A percentile compares a stretch with the other conserved stretches of the same genome.
phyloP scores from a whole-genome alignment of 1,284 basidiomycete species.

The Apiotrichum gamsii region DNA sequence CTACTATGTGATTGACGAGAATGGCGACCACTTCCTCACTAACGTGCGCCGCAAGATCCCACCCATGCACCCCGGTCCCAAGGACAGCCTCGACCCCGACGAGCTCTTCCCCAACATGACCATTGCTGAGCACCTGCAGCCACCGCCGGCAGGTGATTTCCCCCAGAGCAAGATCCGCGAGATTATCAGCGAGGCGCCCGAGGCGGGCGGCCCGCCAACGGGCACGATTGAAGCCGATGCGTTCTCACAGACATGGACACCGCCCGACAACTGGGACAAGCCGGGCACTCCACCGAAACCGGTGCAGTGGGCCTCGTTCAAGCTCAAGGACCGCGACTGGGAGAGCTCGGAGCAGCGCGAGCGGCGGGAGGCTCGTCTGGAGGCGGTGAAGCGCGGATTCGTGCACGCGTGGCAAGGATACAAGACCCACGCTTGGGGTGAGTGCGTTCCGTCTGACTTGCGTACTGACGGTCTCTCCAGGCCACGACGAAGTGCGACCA shows the following conservation, averaged over 20 bases:
- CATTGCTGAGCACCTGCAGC: constrained; percentile 12
- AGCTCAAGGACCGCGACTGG: constrained; percentile 17
- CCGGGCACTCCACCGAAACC: constrained; percentile 17
- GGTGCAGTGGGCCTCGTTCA: constrained; percentile 32
- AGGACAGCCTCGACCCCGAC: constrained; percentile 20
- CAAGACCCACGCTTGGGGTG: constrained; percentile 47
- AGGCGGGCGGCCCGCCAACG: neutral
- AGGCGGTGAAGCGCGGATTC: constrained; percentile 46
- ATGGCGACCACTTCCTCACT: constrained; percentile 30
- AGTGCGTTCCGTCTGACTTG: constrained; percentile 7
- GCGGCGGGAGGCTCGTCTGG: constrained; percentile 29
- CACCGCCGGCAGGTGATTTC: constrained; percentile 19
- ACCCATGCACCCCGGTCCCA: constrained; percentile 31
- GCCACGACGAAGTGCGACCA: constrained; percentile 46
- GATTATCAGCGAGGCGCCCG: constrained; percentile 25
- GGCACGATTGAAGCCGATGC: constrained; percentile 14
- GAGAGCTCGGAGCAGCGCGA: constrained; percentile 25
- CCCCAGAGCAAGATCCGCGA: constrained; percentile 23
- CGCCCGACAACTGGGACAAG: constrained; percentile 30
- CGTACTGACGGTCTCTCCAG: constrained; percentile 15
- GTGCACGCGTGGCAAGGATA: constrained; percentile 47
- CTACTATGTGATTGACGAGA: constrained; percentile 23
- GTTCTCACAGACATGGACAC: constrained; percentile 32
- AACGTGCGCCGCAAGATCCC: constrained; percentile 20
- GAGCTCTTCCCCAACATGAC: constrained; percentile 35